Conservation (phyloP, 2,329 filamentous ascomycete species). For the Capronia americana region DNA sequence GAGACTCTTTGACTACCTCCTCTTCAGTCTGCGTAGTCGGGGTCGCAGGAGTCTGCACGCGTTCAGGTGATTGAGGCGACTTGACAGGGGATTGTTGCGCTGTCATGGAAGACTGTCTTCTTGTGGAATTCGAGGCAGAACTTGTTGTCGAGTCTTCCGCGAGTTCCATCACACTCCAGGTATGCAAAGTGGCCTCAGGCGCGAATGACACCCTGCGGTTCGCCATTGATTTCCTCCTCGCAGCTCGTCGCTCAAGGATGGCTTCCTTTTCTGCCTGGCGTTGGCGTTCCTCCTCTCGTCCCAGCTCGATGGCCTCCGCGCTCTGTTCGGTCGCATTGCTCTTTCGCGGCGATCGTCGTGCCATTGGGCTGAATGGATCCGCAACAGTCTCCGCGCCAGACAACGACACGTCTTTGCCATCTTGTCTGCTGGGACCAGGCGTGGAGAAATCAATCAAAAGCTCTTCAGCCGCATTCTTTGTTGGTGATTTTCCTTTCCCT, state of each 20-base stretch:
- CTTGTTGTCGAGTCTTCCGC: conserved; percentile 83
- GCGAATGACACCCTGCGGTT: conserved; percentile 96
- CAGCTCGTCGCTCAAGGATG: conserved; percentile 76
- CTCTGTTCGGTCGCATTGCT: conserved; percentile 7
- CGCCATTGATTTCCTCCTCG: conserved; percentile 87
- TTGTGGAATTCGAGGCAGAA: conserved; percentile 74
- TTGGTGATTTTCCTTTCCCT: conserved; percentile 43
- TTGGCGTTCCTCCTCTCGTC: conserved; percentile 71
- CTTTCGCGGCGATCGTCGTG: conserved; percentile 24
- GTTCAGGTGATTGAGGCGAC: conserved; percentile 26
- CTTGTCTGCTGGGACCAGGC: conserved; percentile 44
- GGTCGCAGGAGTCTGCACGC: conserved; percentile 64
- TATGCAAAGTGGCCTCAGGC: conserved; percentile 94
- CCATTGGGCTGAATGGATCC: conserved; percentile 41
- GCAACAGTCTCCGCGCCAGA: conserved; percentile 59
- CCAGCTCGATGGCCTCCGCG: conserved; percentile 60
- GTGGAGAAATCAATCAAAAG: conserved; percentile 54
- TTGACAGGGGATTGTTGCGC: conserved; percentile 40
- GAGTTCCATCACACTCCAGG: conserved; percentile 92
- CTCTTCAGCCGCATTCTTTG: conserved; percentile 37
- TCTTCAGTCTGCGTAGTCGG: conserved; percentile 67
- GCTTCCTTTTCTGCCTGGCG: conserved; percentile 64
- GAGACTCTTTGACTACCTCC: conserved; percentile 63
- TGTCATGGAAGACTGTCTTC: conserved; percentile 70
- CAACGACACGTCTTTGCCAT: conserved; percentile 50